Percentiles rank a stretch among this genome's conserved stretches.
phyloP scores from a whole-genome alignment of 2,329 filamentous ascomycete species.

The Mycogone perniciosa region DNA sequence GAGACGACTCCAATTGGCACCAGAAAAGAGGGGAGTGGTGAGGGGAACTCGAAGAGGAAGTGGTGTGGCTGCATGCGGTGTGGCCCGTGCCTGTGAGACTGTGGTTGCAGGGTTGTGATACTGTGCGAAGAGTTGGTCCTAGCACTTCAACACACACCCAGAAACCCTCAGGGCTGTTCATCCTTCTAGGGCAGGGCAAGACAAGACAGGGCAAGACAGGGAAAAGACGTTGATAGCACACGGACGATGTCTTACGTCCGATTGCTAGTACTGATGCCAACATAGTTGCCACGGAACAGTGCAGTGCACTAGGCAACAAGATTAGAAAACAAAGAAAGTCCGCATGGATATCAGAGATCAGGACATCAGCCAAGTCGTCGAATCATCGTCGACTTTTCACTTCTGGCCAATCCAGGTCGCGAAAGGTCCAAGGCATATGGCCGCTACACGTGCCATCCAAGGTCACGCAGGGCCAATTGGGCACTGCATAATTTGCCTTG shows the following conservation, averaged over 20 bases:
- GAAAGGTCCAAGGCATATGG: background rate
- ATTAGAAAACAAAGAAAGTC: background rate
- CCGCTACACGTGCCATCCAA: slow-evolving; percentile 9
- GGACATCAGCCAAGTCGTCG: background rate
- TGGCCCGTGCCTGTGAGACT: no score
- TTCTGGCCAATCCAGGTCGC: slow-evolving; percentile 4
- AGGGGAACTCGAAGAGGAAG: background rate
- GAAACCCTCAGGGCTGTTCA: no score
- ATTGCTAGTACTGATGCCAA: background rate
- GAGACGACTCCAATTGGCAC: slow-evolving; percentile 6
- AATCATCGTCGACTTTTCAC: background rate
- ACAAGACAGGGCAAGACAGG: no score
- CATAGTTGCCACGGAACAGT: background rate
- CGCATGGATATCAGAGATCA: background rate
- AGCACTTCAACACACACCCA: no score
- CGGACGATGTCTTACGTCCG: slow-evolving; percentile 1
- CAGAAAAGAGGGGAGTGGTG: slow-evolving; percentile 6
- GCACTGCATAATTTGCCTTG: slow-evolving; percentile 17
- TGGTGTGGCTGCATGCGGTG: slow-evolving; percentile 4
- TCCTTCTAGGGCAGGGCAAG: no score
- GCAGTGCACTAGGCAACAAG: slow-evolving; percentile 5
- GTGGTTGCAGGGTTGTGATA: no score
- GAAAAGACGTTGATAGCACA: no score
- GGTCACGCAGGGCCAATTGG: slow-evolving; percentile 11
- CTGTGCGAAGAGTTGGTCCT: no score